Conservation (phyloP, 345 rosid genomes). For the Rhizophora mangle region DNA sequence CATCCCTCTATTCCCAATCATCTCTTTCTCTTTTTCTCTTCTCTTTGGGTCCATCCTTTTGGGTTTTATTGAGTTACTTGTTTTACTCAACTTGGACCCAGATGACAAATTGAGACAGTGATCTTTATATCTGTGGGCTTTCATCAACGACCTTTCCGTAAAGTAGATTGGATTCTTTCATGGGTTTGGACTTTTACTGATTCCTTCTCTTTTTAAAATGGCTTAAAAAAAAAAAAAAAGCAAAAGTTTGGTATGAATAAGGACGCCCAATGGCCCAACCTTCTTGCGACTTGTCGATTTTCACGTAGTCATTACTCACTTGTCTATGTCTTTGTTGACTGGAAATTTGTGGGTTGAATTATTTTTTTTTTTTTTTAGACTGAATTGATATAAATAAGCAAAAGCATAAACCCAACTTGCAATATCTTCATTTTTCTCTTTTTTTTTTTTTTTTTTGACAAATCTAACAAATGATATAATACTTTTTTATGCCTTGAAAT, state of each 20-base stretch:
- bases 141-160: background rate
- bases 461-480: too few relatives aligned
- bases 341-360: background rate
- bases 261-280: constrained; percentile 4
- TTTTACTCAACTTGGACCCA: background rate
- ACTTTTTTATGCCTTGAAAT: too few relatives aligned
- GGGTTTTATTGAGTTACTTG: background rate
- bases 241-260: background rate
- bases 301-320: background rate
- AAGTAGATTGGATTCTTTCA: background rate
- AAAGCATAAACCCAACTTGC: background rate
- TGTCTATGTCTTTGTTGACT: background rate
- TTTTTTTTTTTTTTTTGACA: too few relatives aligned
- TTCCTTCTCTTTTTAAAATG: background rate
- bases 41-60: background rate
- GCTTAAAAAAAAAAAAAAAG: background rate
- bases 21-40: too few relatives aligned
- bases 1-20: background rate
- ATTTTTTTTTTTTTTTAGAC: too few relatives aligned
- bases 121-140: background rate
- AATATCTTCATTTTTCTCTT: too few relatives aligned
- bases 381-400: too few relatives aligned
- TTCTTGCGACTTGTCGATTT: background rate
- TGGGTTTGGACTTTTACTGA: background rate
- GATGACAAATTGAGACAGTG: background rate